A percentile compares a stretch with the other conserved stretches of the same genome.
These are phyloP conservation scores for Colletotrichum karsti DNA, from an alignment of 2,329 filamentous ascomycete genomes.

Conservation along the genomic window DNA sequence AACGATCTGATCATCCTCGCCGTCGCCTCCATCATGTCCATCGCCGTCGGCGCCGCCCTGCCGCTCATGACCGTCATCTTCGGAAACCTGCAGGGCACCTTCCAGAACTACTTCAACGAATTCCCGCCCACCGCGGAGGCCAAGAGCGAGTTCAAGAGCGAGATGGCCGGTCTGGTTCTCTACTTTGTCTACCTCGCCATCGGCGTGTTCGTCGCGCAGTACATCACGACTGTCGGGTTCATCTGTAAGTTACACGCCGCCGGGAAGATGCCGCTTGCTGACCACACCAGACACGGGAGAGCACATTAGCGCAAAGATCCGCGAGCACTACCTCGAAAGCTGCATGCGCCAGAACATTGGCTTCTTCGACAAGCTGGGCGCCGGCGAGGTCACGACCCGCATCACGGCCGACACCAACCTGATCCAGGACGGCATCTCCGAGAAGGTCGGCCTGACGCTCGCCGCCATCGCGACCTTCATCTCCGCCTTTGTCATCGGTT, in stretches of 20 bases:
- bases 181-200: constrained; percentile 90
- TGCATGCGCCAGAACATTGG: constrained; percentile 90
- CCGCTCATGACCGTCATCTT: constrained; percentile 87
- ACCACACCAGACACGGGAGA: constrained; percentile 69
- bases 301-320: constrained; percentile 80
- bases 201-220: constrained; percentile 80
- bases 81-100: constrained; percentile 77
- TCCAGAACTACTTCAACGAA: constrained; percentile 67
- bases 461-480: constrained; percentile 84
- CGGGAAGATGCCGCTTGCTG: background rate
- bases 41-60: constrained; percentile 77
- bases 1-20: constrained; percentile 71
- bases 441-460: constrained; percentile 84
- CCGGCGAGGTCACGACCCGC: constrained; percentile 91
- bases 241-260: constrained; percentile 64
- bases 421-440: constrained; percentile 92
- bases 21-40: constrained; percentile 70
- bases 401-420: constrained; percentile 95
- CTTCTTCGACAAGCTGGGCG: constrained; percentile 92
- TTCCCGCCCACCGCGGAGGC: constrained; percentile 43
- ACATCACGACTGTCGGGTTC: constrained; percentile 86
- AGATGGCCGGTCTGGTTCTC: constrained; percentile 72
- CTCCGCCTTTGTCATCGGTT: constrained; percentile 89
- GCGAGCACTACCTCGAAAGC: constrained; percentile 83
- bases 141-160: constrained; percentile 64